Percentiles rank a stretch among this genome's conserved stretches.
Evolutionary conservation across 2,329 filamentous ascomycete species (phyloP).

Genomic region (Trichoderma afroharzianum): DNA sequence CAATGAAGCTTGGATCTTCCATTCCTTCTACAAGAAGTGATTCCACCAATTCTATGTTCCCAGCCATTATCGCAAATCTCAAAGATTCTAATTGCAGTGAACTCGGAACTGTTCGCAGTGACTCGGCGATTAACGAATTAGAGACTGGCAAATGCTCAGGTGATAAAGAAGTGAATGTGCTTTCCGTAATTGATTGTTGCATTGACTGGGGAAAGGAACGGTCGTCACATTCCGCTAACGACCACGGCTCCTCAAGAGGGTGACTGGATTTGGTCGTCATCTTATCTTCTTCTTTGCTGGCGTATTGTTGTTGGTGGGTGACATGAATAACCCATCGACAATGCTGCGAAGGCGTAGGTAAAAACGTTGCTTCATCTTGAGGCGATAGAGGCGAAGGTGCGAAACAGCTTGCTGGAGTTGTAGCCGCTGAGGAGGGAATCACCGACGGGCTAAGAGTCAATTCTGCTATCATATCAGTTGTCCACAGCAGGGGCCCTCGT

Average conservation of each 20-base stretch:
- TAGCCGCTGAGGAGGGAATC: too few species aligned
- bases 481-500: background rate
- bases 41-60: background rate
- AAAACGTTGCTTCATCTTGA: too few species aligned
- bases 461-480: too few species aligned
- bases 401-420: too few species aligned
- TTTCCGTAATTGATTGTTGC: background rate
- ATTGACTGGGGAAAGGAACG: background rate
- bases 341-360: too few species aligned
- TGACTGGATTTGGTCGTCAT: too few species aligned
- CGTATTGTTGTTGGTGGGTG: too few species aligned
- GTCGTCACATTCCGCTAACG: background rate
- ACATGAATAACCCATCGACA: too few species aligned
- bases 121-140: background rate
- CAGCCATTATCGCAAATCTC: background rate
- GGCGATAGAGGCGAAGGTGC: too few species aligned
- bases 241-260: too few species aligned
- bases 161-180: background rate
- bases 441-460: too few species aligned
- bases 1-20: background rate
- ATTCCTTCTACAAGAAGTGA: background rate
- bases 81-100: background rate
- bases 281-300: too few species aligned
- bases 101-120: background rate
- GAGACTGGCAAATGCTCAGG: background rate